A percentile compares a stretch with the other conserved stretches of the same genome.
Conservation (phyloP, 345 rosid genomes). For the Gynandropsis gynandra region DNA sequence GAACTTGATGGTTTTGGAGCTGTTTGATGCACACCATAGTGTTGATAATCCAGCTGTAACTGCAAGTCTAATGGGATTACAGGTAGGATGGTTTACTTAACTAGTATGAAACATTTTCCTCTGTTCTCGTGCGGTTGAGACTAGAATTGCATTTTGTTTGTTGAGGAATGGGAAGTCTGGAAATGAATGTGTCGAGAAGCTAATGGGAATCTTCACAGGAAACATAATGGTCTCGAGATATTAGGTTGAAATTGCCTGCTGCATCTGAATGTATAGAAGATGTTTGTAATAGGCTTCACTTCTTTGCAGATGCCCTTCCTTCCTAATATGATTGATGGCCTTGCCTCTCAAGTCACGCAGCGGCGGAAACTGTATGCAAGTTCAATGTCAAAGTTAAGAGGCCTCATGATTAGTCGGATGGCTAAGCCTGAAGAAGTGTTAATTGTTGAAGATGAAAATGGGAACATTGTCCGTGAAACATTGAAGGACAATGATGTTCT, state of each 20-base stretch:
- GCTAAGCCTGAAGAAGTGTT: conserved; percentile 99
- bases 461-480: conserved; percentile 96
- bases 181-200: too few species aligned
- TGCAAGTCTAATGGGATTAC: conserved; percentile 70
- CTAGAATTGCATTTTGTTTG: conserved; percentile 6
- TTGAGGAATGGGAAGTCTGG: neutral
- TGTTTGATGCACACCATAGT: conserved; percentile 78
- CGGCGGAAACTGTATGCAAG: conserved; percentile 81
- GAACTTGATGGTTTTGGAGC: conserved; percentile 87
- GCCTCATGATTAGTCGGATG: conserved; percentile 97
- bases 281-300: conserved; percentile 6
- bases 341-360: conserved; percentile 66
- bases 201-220: too few species aligned
- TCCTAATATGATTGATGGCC: conserved; percentile 79
- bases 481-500: conserved; percentile 99
- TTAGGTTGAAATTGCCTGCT: too few species aligned
- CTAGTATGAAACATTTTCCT: neutral
- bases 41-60: conserved; percentile 70
- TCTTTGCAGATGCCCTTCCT: conserved; percentile 56
- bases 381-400: conserved; percentile 85
- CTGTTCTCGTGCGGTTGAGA: neutral
- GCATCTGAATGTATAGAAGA: too few species aligned
- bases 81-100: conserved; percentile 40
- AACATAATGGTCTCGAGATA: too few species aligned
- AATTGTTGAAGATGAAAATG: conserved; percentile 99